A percentile compares a stretch with the other conserved stretches of the same genome.
phyloP scores from a whole-genome alignment of 108 stramenopile species.

The Fragilariopsis cylindrus region DNA sequence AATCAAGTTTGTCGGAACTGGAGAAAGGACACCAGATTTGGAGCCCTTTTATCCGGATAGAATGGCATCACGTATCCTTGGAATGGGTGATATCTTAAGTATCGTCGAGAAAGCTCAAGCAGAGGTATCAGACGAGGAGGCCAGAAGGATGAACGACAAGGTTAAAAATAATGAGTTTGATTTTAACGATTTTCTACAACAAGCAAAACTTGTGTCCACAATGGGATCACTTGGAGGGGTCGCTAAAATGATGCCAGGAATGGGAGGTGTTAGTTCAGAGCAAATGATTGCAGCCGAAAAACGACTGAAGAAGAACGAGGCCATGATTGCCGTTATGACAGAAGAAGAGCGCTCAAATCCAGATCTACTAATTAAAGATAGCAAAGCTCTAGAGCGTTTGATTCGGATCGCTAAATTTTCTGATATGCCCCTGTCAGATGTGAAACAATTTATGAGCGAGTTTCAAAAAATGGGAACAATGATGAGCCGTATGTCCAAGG shows the following conservation, averaged over 20 bases:
- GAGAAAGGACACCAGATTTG: conserved; percentile 88
- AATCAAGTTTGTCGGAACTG: conserved; percentile 96
- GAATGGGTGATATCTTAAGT: conserved; percentile 96
- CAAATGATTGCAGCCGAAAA: conserved; percentile 72
- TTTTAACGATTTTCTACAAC: conserved; percentile 93
- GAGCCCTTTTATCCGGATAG: conserved; percentile 97
- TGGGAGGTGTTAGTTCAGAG: conserved; percentile 71
- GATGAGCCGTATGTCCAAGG: conserved; percentile 94
- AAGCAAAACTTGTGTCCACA: conserved; percentile 79
- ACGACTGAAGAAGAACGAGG: conserved; percentile 80
- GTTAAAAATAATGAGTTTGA: conserved; percentile 89
- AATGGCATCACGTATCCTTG: conserved; percentile 94
- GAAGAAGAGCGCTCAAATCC: conserved; percentile 88
- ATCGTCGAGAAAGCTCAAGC: conserved; percentile 94
- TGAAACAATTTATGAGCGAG: conserved; percentile 82
- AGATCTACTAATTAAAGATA: conserved; percentile 82
- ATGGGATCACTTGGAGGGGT: conserved; percentile 91
- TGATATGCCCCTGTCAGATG: conserved; percentile 69
- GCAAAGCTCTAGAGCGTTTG: conserved; percentile 69
- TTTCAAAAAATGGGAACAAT: conserved; percentile 95
- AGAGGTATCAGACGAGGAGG: conserved; percentile 89
- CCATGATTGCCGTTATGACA: conserved; percentile 92
- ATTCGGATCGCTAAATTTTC: conserved; percentile 85
- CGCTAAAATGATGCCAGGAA: conserved; percentile 95
- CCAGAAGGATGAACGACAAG: conserved; percentile 79